phyloP scores from a whole-genome alignment of 352 stramenopile genomes.

The Thraustochytrium sp. region DNA sequence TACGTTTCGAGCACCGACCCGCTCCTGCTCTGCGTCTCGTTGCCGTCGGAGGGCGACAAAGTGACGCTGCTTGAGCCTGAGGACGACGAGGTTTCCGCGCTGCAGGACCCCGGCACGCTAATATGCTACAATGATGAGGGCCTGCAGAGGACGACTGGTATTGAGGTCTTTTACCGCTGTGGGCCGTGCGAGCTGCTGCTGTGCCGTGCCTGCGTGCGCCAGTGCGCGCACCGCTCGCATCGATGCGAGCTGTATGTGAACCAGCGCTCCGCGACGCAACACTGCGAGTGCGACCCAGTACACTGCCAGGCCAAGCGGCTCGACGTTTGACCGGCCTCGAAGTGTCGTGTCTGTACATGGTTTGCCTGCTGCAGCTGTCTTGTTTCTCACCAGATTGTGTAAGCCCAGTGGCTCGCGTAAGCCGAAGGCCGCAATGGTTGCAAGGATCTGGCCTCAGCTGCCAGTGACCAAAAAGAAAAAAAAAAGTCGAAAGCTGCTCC shows the following conservation, averaged over 20 bases:
- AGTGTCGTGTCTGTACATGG: neutral
- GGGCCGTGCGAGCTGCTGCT: neutral
- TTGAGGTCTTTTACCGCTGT: constrained; percentile 34
- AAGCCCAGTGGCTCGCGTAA: too few species aligned
- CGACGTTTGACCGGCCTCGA: neutral
- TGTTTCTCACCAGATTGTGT: too few species aligned
- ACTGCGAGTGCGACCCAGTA: constrained; percentile 17
- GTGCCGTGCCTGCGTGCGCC: constrained; percentile 8
- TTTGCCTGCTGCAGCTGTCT: too few species aligned
- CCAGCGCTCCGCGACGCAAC: neutral
- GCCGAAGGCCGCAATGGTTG: too few species aligned
- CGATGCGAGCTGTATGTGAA: constrained; percentile 21
- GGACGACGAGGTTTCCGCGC: neutral
- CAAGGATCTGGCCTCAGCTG: too few species aligned
- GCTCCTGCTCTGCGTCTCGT: constrained; percentile 71
- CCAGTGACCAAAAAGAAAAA: too few species aligned
- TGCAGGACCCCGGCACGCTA: neutral
- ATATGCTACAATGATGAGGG: constrained; percentile 37
- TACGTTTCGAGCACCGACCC: constrained; percentile 49
- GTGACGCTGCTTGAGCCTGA: constrained; percentile 58
- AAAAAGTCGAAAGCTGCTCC: neutral
- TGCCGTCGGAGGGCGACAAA: constrained; percentile 83
- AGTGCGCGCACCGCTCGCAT: neutral
- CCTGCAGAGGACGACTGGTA: neutral
- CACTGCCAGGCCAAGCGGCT: neutral